phyloP scores from a whole-genome alignment of 2,329 filamentous ascomycete genomes.

The Cordyceps cateniannulata region DNA sequence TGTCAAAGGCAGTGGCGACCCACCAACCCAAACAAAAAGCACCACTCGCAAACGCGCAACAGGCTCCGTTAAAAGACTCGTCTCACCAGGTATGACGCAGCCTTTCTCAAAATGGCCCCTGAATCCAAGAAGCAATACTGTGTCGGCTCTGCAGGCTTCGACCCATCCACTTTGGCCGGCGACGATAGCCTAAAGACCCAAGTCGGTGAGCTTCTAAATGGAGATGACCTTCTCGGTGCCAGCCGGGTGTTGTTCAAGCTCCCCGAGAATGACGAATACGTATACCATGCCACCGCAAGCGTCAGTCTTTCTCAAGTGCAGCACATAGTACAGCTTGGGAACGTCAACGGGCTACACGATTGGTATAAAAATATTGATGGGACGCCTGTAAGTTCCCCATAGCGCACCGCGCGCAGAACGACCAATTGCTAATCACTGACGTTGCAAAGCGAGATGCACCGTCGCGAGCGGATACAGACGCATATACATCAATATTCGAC shows the following conservation, averaged over 20 bases:
- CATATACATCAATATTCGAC: constrained; percentile 62
- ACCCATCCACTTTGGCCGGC: constrained; percentile 33
- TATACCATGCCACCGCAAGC: constrained; percentile 45
- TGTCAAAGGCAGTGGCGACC: too few species aligned
- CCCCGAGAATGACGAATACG: constrained; percentile 38
- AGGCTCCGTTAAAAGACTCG: background rate
- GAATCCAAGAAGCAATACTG: constrained; percentile 30
- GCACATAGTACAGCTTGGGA: constrained; percentile 36
- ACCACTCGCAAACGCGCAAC: background rate
- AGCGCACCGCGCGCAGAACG: background rate
- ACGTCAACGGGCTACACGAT: constrained; percentile 38
- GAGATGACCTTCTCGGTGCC: constrained; percentile 36
- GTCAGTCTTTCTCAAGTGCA: constrained; percentile 44
- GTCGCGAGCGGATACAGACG: constrained; percentile 50
- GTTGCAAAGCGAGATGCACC: constrained; percentile 38
- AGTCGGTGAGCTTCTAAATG: constrained; percentile 31
- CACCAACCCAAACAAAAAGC: too few species aligned
- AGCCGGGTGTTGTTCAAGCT: constrained; percentile 38
- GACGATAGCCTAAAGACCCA: constrained; percentile 32
- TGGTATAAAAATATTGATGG: constrained; percentile 40
- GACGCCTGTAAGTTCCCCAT: constrained; percentile 23
- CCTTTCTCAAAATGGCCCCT: constrained; percentile 20
- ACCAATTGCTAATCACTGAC: background rate
- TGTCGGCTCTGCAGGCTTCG: constrained; percentile 38
- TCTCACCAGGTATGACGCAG: background rate